A percentile compares a stretch with the other conserved stretches of the same genome.
phyloP scores from a whole-genome alignment of 2,329 filamentous ascomycete species.

The Aspergillus tubingensis region DNA sequence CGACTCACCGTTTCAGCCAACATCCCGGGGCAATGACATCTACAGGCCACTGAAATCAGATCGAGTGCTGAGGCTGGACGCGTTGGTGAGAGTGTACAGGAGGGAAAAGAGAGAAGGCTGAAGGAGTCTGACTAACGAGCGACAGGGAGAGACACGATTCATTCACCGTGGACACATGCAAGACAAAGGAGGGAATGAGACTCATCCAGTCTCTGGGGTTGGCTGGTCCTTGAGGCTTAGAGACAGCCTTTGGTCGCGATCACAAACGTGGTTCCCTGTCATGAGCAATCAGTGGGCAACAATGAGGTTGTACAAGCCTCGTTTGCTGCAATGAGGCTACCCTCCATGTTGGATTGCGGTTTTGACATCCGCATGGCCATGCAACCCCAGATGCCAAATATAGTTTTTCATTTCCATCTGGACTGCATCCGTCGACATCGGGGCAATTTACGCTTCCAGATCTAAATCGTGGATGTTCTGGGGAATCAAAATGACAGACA shows the following conservation, averaged over 20 bases:
- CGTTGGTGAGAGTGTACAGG: not conserved
- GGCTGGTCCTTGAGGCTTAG: not conserved
- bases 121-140: not conserved
- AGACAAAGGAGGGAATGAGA: conserved; percentile 18
- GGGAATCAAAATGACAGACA: not conserved
- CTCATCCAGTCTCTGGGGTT: not conserved
- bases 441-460: not conserved
- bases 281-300: not conserved
- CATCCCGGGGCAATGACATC: not conserved
- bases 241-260: conserved; percentile 4
- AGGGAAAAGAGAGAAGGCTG: not conserved
- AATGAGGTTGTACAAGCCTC: not conserved
- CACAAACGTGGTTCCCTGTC: not conserved
- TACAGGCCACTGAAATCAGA: not conserved
- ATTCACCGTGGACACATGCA: not conserved
- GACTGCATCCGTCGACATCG: not conserved
- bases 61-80: not conserved
- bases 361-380: not conserved
- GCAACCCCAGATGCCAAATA: not conserved
- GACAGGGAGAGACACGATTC: not conserved
- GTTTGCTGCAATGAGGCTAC: not conserved
- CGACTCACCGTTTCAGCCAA: not conserved
- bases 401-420: not conserved
- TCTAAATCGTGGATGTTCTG: not conserved
- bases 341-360: not conserved